Evolutionary conservation across 139 green algal genomes (phyloP).

Genomic region (Chlorella ohadii): DNA sequence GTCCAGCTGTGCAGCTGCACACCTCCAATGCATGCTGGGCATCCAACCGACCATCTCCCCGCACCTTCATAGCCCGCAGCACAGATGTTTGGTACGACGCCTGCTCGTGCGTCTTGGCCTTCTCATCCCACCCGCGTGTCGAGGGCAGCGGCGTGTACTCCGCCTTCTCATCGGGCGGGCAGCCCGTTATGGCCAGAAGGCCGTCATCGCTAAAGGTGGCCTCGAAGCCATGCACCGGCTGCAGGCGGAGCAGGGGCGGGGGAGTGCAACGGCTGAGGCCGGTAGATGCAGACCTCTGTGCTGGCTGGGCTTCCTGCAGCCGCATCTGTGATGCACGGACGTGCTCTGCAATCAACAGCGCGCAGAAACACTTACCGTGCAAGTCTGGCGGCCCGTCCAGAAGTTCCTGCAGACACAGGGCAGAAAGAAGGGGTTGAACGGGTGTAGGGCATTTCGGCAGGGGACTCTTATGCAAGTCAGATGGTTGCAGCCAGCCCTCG

Average conservation of each 20-base stretch:
- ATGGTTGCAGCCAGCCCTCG: too few species aligned
- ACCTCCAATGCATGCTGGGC: too few species aligned
- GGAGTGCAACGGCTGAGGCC: neutral
- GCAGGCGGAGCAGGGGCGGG: neutral
- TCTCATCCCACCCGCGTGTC: neutral
- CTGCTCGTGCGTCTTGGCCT: slow-evolving; percentile 5
- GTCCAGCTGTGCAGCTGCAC: too few species aligned
- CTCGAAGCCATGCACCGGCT: neutral
- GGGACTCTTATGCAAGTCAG: too few species aligned
- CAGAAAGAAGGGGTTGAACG: neutral
- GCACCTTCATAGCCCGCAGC: neutral
- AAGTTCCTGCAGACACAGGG: slow-evolving; percentile 10
- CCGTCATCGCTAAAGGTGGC: neutral
- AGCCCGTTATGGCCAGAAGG: neutral
- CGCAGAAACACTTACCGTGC: neutral
- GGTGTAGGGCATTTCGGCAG: too few species aligned
- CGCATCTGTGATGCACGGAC: too few species aligned
- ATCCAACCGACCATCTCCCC: too few species aligned
- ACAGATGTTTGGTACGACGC: slow-evolving; percentile 11
- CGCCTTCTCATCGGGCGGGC: neutral
- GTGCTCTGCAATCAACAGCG: neutral
- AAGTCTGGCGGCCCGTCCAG: slow-evolving; percentile 16
- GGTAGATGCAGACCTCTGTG: too few species aligned
- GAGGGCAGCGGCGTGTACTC: neutral
- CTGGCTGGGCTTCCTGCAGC: too few species aligned